A percentile compares a stretch with the other conserved stretches of the same genome.
Conservation (phyloP, 306 rosid species). For the Morella rubra region DNA sequence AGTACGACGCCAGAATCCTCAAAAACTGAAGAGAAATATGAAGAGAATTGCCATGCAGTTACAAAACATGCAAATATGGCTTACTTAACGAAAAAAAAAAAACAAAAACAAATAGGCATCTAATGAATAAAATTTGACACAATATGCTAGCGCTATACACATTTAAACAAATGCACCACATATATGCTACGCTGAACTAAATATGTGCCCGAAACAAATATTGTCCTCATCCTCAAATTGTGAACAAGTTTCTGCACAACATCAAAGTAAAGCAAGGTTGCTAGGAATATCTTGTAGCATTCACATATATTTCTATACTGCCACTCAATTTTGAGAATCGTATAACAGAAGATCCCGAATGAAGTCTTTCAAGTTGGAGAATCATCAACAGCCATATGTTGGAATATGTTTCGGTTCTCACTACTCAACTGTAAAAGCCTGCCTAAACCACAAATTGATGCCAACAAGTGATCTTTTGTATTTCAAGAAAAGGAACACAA, state of each 20-base stretch:
- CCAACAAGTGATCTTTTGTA: neutral
- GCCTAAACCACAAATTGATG: too few species aligned
- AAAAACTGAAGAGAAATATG: conserved; percentile 41
- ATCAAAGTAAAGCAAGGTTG: neutral
- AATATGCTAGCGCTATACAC: neutral
- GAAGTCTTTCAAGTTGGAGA: neutral
- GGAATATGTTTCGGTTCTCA: neutral
- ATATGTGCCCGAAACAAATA: neutral
- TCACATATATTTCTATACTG: neutral
- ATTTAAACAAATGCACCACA: neutral
- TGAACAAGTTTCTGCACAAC: neutral
- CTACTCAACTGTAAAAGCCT: neutral
- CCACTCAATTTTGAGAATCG: neutral
- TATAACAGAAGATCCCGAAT: neutral
- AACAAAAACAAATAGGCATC: neutral
- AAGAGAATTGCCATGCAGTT: neutral
- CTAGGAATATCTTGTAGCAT: neutral
- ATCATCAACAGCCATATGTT: neutral
- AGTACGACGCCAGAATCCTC: conserved; percentile 58
- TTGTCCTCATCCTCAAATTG: neutral
- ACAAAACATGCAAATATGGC: neutral
- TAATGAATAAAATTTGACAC: neutral
- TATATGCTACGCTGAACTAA: neutral
- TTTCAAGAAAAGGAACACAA: neutral
- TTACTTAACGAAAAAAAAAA: neutral